Conservation (phyloP, 352 stramenopile genomes). For the Phytopythium ostracodes region DNA sequence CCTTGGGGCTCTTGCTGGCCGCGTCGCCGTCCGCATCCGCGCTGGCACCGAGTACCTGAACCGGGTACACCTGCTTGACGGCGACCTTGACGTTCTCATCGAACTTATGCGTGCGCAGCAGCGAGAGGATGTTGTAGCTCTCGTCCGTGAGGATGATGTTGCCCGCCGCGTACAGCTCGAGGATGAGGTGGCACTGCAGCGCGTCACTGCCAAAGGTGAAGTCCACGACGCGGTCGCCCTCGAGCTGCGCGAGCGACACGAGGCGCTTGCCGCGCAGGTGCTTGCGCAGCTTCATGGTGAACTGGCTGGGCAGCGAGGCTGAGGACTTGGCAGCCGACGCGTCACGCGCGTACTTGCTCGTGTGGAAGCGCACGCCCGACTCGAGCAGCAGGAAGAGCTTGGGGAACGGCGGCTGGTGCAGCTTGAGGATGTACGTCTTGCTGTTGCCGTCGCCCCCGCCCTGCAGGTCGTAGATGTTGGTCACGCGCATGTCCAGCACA, state of each 20-base stretch:
- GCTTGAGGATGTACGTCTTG: constrained; percentile 93
- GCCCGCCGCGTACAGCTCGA: constrained; percentile 96
- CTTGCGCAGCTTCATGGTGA: constrained; percentile 98
- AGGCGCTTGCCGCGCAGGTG: constrained; percentile 94
- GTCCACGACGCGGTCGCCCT: constrained; percentile 95
- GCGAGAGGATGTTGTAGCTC: constrained; percentile 93
- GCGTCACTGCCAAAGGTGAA: constrained; percentile 94
- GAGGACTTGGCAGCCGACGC: constrained; percentile 40
- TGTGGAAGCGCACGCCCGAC: constrained; percentile 96
- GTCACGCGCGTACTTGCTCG: constrained; percentile 87
- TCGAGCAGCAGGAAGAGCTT: constrained; percentile 96
- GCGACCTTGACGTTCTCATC: constrained; percentile 87
- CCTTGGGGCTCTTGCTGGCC: constrained; percentile 28
- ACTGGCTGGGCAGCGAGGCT: constrained; percentile 88
- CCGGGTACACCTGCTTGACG: constrained; percentile 75
- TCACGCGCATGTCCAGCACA: constrained; percentile 89
- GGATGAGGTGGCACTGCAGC: constrained; percentile 90
- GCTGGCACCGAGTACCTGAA: constrained; percentile 48
- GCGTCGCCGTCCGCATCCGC: constrained; percentile 15
- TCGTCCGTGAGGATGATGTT: constrained; percentile 97
- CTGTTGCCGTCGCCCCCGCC: constrained; percentile 75
- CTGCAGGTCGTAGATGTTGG: constrained; percentile 96
- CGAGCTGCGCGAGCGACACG: constrained; percentile 91
- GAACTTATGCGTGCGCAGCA: constrained; percentile 95
- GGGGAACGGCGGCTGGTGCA: constrained; percentile 85